Conservation (phyloP, 2,329 filamentous ascomycete species). For the Venturiaceae sp. region DNA sequence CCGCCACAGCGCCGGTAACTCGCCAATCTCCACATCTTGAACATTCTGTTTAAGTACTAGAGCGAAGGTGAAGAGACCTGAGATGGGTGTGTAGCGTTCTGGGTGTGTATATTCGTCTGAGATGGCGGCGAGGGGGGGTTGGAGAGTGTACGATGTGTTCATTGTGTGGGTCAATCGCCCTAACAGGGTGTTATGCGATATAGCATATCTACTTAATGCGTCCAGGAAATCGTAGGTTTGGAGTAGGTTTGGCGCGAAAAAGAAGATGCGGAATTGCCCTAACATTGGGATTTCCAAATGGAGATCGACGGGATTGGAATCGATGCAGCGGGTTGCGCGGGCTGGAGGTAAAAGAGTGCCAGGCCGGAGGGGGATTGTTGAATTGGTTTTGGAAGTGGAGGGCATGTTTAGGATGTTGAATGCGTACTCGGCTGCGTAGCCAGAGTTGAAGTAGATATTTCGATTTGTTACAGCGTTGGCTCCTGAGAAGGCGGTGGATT, state of each 20-base stretch:
- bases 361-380: slow-evolving; percentile 23
- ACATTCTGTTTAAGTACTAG: slow-evolving; percentile 20
- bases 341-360: slow-evolving; percentile 50
- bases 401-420: slow-evolving; percentile 53
- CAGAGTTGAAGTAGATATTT: slow-evolving; percentile 65
- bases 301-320: slow-evolving; percentile 68
- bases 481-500: slow-evolving; percentile 35
- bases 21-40: slow-evolving; percentile 46
- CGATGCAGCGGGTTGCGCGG: slow-evolving; percentile 63
- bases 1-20: slow-evolving; percentile 53
- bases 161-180: slow-evolving; percentile 50
- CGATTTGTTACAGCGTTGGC: slow-evolving; percentile 53
- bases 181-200: slow-evolving; percentile 43
- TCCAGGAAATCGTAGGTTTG: slow-evolving; percentile 50
- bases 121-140: slow-evolving; percentile 46
- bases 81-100: slow-evolving; percentile 58
- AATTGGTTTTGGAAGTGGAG: slow-evolving; percentile 21
- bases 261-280: slow-evolving; percentile 67
- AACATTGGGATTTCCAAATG: slow-evolving; percentile 71
- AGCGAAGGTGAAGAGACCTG: slow-evolving; percentile 59
- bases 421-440: slow-evolving; percentile 59
- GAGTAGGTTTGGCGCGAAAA: slow-evolving; percentile 62
- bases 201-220: slow-evolving; percentile 47
- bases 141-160: slow-evolving; percentile 50
- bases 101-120: slow-evolving; percentile 59